Evolutionary conservation across 805 yeast genomes (phyloP), one percentile per base, ranked within the genome.

Genomic region (Candida pseudofarinosa): DNA sequence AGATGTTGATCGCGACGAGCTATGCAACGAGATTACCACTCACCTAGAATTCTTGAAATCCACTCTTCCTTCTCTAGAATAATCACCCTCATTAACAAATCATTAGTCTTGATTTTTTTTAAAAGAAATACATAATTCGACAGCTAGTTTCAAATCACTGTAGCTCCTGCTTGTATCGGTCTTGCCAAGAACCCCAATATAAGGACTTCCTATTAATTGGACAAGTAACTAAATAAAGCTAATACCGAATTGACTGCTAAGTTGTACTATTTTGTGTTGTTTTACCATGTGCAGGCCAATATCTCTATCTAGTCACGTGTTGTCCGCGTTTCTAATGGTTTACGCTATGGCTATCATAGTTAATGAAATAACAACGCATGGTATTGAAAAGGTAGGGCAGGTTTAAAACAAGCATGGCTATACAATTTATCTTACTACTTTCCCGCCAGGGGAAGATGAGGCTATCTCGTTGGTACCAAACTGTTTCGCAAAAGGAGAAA

Each of bases 361-460:
- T 6, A 7, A 23, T 7, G 28, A 23, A 23, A 23, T 23, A 23
- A 23, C 28, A 23, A 23, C 28, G 28, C 28, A 23, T 23, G 28
- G 28, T 23, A 10, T 23, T 23, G 10, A 23, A 10, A 23, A 7
- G 10, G 28, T 23, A 10, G 10, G 10, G 6, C 6, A 23, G 10
- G 28, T 10, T 23, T 23, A 14, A 26, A 26, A 26, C 15, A 20
- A 38, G 14, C 35, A 86, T 86, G 95, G 83, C 85, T 8, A 77
- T 93, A 45, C 85, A 85, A 52, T 95, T 85, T 62, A 56, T 91
- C 41, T 73, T 95, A 38, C 69, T 93, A 40, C 76, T 91, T 13
- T 90, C 97, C 12, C 79, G 97, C 52, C 99, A 93, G 62, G 99
- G 99, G 20, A 93, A 91, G 63, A 89, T 89, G 26, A 76, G 99